These are phyloP conservation scores for Camptophora hylomeconis DNA, from an alignment of 2,329 filamentous ascomycete species.

Conservation along the genomic window DNA sequence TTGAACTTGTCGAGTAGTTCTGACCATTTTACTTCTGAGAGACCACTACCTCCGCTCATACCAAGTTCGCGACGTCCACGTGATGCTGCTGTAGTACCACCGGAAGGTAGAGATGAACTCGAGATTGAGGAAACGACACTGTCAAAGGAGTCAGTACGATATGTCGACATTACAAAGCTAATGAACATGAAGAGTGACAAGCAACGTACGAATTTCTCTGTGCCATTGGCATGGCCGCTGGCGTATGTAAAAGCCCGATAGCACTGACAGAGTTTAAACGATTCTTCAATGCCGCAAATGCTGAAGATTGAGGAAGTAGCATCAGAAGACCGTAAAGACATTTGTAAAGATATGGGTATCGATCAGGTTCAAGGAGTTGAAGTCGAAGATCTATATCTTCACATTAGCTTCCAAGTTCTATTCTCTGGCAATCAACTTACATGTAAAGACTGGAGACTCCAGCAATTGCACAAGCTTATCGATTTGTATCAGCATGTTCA, in stretches of 20 bases:
- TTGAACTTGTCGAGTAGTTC: slow-evolving; percentile 94
- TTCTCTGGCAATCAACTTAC: slow-evolving; percentile 37
- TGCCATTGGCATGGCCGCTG: slow-evolving; percentile 32
- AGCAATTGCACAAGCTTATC: slow-evolving; percentile 95
- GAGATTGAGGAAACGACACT: no score
- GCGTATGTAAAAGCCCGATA: slow-evolving; percentile 84
- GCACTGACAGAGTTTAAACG: slow-evolving; percentile 92
- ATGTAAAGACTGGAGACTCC: slow-evolving; percentile 95
- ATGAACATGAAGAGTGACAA: no score
- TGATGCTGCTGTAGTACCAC: no score
- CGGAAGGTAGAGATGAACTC: no score
- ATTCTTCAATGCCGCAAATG: slow-evolving; percentile 93
- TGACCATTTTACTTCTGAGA: slow-evolving; percentile 80
- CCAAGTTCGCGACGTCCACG: no score
- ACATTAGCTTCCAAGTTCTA: slow-evolving; percentile 10
- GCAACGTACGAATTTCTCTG: slow-evolving; percentile 13
- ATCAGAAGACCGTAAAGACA: slow-evolving; percentile 94
- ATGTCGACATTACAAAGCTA: no score
- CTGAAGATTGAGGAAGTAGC: slow-evolving; percentile 95
- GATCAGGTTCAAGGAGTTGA: slow-evolving; percentile 88
- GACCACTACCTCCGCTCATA: slow-evolving; percentile 65
- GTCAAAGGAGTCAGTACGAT: no score
- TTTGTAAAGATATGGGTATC: slow-evolving; percentile 90
- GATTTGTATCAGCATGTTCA: slow-evolving; percentile 96
- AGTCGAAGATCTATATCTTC: slow-evolving; percentile 65